Conservation (phyloP, 306 rosid genomes). For the Pterocarpus macrocarpus region DNA sequence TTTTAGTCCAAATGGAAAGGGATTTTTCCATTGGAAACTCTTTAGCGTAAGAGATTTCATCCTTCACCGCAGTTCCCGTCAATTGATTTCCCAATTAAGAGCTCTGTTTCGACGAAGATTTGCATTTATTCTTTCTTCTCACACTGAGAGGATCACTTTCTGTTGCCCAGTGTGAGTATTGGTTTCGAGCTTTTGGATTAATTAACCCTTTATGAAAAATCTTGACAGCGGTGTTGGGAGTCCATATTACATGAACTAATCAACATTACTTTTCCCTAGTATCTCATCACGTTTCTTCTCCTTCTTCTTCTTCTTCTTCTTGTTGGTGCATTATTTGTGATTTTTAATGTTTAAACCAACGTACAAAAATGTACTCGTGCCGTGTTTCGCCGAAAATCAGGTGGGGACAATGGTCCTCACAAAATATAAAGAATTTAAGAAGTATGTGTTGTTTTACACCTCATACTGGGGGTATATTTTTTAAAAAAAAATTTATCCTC, state of each 20-base stretch:
- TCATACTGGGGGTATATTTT: too few species aligned
- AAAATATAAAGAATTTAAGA: not conserved
- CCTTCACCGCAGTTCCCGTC: not conserved
- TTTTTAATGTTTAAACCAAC: too few species aligned
- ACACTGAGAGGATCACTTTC: not conserved
- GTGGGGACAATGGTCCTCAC: constrained; percentile 7
- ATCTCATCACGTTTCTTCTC: not conserved
- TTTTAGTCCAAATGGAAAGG: constrained; percentile 16
- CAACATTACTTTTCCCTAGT: not conserved
- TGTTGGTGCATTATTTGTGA: not conserved
- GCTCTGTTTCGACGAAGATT: not conserved
- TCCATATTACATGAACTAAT: not conserved
- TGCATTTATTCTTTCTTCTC: constrained; percentile 4
- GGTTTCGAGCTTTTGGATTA: not conserved
- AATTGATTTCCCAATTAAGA: constrained; percentile 22
- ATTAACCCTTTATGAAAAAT: not conserved
- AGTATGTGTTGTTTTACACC: not conserved
- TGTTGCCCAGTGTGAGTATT: not conserved
- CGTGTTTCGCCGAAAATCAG: not conserved
- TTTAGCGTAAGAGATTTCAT: not conserved
- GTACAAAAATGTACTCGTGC: too few species aligned
- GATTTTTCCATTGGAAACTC: constrained; percentile 1
- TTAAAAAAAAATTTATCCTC: too few species aligned
- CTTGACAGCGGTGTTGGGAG: not conserved
- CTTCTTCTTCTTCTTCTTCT: too few species aligned